Evolutionary conservation across 140 eudicot genomes (phyloP).

Genomic region (Eryngium alpinum): DNA sequence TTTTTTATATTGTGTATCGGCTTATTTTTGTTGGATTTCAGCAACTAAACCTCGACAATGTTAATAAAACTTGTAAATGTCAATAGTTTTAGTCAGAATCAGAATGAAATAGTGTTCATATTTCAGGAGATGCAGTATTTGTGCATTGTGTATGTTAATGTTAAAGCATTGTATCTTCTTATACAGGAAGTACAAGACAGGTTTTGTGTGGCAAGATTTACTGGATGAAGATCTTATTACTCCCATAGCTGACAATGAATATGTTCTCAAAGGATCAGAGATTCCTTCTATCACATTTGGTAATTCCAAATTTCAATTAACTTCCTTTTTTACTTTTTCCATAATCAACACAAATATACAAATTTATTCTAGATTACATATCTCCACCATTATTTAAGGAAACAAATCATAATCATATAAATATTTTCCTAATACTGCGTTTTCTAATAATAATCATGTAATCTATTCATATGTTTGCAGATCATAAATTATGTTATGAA

Average conservation of each 20-base stretch:
- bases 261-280: constrained; percentile 76
- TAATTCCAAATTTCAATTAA: constrained; percentile 21
- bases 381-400: neutral
- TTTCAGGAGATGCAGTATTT: too few species aligned
- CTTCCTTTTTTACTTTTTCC: neutral
- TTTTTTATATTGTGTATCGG: too few species aligned
- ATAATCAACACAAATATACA: neutral
- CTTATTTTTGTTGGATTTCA: too few species aligned
- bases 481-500: constrained; percentile 21
- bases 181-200: constrained; percentile 54
- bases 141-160: too few species aligned
- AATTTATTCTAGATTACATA: neutral
- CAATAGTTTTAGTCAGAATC: too few species aligned
- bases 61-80: too few species aligned
- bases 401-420: neutral
- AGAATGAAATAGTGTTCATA: too few species aligned
- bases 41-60: too few species aligned
- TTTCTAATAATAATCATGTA: neutral
- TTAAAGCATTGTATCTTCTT: neutral
- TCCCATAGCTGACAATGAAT: constrained; percentile 72
- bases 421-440: neutral
- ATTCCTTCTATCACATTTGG: constrained; percentile 28
- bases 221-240: constrained; percentile 76
- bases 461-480: constrained; percentile 22
- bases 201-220: constrained; percentile 81